Conservation (phyloP, 164 flowering plant species). For the Chloranthus sessilifolius region DNA sequence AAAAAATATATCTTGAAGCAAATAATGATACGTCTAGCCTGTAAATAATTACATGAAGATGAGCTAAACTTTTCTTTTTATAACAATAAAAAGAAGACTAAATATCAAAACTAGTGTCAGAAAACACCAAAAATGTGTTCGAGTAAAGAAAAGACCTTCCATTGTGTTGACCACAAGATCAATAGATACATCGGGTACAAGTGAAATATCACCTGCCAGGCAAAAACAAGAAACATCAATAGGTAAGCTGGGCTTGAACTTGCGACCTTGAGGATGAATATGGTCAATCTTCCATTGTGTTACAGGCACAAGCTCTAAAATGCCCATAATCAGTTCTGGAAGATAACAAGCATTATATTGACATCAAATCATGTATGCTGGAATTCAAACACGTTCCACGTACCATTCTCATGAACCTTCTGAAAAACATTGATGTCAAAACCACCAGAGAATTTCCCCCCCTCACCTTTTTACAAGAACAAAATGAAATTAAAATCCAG, state of each 20-base stretch:
- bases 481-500: conserved; percentile 2
- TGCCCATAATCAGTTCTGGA: background rate
- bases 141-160: conserved; percentile 51
- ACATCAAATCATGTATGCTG: background rate
- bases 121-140: background rate
- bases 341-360: background rate
- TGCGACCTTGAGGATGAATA: no score
- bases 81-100: background rate
- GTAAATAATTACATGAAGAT: no score
- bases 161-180: conserved; percentile 60
- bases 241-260: no score
- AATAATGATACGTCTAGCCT: no score
- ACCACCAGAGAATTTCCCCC: conserved; percentile 73
- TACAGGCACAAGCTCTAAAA: no score
- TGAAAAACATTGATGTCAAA: conserved; percentile 67
- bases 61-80: background rate
- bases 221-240: conserved; percentile 10
- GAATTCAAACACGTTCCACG: conserved; percentile 1
- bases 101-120: background rate
- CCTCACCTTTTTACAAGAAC: conserved; percentile 39
- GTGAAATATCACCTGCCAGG: conserved; percentile 66
- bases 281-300: no score
- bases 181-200: conserved; percentile 68
- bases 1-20: conserved; percentile 2
- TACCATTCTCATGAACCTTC: conserved; percentile 59